Evolutionary conservation across 805 yeast species (phyloP).

Genomic region (Sporopachydermia quercuum): DNA sequence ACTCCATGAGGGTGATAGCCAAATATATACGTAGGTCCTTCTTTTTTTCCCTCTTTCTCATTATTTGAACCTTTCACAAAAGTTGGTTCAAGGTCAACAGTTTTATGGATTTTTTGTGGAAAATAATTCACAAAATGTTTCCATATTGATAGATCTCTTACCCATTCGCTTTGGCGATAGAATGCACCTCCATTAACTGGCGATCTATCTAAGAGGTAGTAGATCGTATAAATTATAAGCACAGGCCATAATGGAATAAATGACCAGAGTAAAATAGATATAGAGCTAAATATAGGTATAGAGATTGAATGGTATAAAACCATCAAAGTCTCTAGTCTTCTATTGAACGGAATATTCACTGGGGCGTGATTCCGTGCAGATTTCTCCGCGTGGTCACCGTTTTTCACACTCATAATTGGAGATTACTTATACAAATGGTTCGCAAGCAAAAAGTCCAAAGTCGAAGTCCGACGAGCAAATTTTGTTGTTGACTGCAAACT

Average conservation of each 20-base stretch:
- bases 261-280: constrained; percentile 22
- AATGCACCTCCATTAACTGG: constrained; percentile 62
- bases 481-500: too few species aligned
- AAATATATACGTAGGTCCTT: constrained; percentile 68
- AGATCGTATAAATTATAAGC: constrained; percentile 47
- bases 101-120: constrained; percentile 60
- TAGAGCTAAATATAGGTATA: constrained; percentile 32
- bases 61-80: constrained; percentile 21
- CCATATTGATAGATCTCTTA: constrained; percentile 50
- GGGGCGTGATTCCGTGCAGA: too few species aligned
- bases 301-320: constrained; percentile 56
- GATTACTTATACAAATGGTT: too few species aligned
- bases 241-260: constrained; percentile 54
- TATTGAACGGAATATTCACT: constrained; percentile 33
- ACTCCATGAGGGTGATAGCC: constrained; percentile 97
- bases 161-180: constrained; percentile 36
- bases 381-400: too few species aligned
- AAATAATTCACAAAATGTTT: constrained; percentile 61
- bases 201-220: constrained; percentile 44
- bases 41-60: background rate
- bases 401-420: too few species aligned
- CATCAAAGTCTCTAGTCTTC: constrained; percentile 50
- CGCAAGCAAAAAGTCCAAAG: too few species aligned
- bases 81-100: constrained; percentile 61
- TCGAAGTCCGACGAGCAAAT: too few species aligned